Evolutionary conservation across 352 stramenopile species (phyloP).

Genomic region (Halophytophthora batemanensis): DNA sequence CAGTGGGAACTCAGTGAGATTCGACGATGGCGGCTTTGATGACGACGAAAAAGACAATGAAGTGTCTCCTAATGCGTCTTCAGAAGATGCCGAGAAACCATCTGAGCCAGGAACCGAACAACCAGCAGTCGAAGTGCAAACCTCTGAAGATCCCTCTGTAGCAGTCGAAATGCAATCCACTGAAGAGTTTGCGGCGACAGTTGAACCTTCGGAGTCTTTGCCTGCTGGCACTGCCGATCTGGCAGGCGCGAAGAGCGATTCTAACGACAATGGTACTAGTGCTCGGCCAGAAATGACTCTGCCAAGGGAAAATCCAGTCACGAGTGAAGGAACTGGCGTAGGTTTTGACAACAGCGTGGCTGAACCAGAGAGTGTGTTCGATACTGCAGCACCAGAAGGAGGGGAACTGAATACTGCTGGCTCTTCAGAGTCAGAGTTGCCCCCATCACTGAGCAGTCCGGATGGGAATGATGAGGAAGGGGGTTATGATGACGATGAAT

Average conservation of each 20-base stretch:
- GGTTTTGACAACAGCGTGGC: conserved; percentile 1
- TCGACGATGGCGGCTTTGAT: conserved; percentile 1
- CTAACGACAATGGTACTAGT: too few relatives aligned
- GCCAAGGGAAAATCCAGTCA: too few relatives aligned
- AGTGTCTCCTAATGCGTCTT: background rate
- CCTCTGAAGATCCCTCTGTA: too few relatives aligned
- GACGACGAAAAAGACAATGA: conserved; percentile 1
- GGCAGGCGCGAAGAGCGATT: background rate
- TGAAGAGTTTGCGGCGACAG: background rate
- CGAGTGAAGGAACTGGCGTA: too few relatives aligned
- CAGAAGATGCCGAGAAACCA: background rate
- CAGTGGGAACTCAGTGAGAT: background rate
- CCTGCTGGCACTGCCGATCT: background rate
- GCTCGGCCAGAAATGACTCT: too few relatives aligned
- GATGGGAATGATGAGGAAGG: background rate
- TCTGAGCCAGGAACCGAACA: too few relatives aligned
- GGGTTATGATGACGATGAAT: conserved; percentile 9
- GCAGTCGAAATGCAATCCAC: too few relatives aligned
- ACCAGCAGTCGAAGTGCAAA: too few relatives aligned
- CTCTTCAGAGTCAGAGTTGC: too few relatives aligned
- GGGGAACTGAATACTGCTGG: too few relatives aligned
- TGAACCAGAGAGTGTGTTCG: background rate
- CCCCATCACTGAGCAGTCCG: too few relatives aligned
- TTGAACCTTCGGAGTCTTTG: background rate
- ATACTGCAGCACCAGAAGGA: too few relatives aligned